phyloP scores from a whole-genome alignment of 148 eudicot species.

The Rhododendron kiyosumense region DNA sequence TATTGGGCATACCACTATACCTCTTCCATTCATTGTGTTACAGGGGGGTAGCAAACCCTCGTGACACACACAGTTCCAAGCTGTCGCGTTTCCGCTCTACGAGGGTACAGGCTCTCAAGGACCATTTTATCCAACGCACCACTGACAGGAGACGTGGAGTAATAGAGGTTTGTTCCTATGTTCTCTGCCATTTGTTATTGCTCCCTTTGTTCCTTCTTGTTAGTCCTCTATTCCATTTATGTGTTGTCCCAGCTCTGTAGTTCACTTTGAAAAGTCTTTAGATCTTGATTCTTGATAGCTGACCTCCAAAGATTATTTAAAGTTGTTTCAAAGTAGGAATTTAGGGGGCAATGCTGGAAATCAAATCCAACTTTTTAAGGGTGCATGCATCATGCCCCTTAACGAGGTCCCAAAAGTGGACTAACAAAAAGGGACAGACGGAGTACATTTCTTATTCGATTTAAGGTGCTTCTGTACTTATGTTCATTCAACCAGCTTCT shows the following conservation, averaged over 20 bases:
- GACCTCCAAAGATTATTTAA: not conserved
- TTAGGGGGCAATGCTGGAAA: not conserved
- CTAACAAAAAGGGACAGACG: not conserved
- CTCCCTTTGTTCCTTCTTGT: not conserved
- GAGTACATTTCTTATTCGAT: not conserved
- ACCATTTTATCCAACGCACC: constrained; percentile 68
- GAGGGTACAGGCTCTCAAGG: constrained; percentile 51
- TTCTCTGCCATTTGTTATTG: not conserved
- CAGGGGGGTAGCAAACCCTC: constrained; percentile 29
- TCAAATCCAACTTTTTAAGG: not conserved
- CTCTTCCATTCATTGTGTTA: constrained; percentile 31
- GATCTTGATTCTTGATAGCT: not conserved
- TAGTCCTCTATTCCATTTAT: not conserved
- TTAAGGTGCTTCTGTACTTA: not conserved
- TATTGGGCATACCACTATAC: constrained; percentile 57
- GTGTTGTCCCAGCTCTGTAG: not conserved
- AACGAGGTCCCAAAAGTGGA: not conserved
- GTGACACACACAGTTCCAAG: constrained; percentile 13
- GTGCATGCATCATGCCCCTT: not conserved
- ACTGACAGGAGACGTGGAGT: constrained; percentile 96
- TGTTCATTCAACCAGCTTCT: not conserved
- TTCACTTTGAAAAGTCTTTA: not conserved
- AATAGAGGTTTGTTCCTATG: constrained; percentile 61
- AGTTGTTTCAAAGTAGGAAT: not conserved
- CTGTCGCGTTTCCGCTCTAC: constrained; percentile 28